Evolutionary conservation across 2,329 filamentous ascomycete genomes (phyloP).

Genomic region (Fusarium musae): DNA sequence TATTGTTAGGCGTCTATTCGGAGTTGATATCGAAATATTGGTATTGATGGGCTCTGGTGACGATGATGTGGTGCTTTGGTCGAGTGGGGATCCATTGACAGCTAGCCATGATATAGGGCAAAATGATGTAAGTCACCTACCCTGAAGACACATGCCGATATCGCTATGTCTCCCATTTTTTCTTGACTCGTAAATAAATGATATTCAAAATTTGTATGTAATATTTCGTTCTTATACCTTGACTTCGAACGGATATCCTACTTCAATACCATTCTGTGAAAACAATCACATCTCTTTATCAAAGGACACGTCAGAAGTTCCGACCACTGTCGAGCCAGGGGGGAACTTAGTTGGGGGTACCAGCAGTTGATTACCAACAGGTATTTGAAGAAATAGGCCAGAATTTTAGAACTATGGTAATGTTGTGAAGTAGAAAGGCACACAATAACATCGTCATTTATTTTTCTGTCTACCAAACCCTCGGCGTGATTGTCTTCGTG

Average conservation of each 20-base stretch:
- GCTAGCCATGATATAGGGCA: slow-evolving; percentile 19
- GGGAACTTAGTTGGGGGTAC: too few relatives aligned
- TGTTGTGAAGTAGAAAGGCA: background rate
- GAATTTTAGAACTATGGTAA: background rate
- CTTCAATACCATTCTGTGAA: background rate
- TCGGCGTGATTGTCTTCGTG: slow-evolving; percentile 42
- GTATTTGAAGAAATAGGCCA: background rate
- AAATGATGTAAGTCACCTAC: background rate
- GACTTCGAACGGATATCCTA: too few relatives aligned
- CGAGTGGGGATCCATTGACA: slow-evolving; percentile 20
- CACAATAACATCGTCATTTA: slow-evolving; percentile 36
- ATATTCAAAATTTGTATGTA: background rate
- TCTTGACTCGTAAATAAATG: background rate
- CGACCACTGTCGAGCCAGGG: background rate
- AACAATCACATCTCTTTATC: too few relatives aligned
- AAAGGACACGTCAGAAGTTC: background rate
- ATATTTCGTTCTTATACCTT: background rate
- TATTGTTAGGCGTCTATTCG: background rate
- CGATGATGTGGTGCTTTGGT: slow-evolving; percentile 27
- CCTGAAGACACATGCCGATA: slow-evolving; percentile 1
- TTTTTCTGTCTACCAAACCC: slow-evolving; percentile 43
- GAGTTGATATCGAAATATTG: slow-evolving; percentile 1
- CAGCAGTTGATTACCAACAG: background rate
- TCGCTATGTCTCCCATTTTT: background rate
- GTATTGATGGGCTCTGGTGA: background rate